phyloP scores from a whole-genome alignment of 345 rosid genomes.

The Salix dunnii region DNA sequence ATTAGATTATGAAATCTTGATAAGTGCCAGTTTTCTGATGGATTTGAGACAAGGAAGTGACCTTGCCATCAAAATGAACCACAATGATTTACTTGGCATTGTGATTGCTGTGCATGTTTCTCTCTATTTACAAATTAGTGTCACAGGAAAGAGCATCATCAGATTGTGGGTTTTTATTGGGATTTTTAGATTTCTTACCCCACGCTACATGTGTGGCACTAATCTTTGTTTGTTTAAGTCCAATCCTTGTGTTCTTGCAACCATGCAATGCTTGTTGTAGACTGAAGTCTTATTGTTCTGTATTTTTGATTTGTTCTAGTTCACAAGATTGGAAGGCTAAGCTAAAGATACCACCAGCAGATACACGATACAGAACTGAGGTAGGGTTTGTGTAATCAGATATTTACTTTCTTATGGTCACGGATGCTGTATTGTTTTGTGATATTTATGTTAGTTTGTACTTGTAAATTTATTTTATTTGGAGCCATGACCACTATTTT shows the following conservation, averaged over 20 bases:
- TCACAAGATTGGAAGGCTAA: conserved; percentile 89
- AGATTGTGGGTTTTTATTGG: not conserved
- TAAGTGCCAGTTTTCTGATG: not conserved
- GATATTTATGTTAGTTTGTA: not conserved
- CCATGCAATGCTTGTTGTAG: not conserved
- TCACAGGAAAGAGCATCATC: not conserved
- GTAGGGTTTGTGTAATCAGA: conserved; percentile 34
- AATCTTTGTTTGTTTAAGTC: not conserved
- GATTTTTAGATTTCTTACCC: not conserved
- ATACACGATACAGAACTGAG: conserved; percentile 82
- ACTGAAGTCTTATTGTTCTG: not conserved
- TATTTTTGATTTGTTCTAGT: conserved; percentile 26
- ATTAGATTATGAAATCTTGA: not conserved
- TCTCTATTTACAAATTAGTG: not conserved
- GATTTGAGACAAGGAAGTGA: not conserved
- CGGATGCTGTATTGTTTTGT: not conserved
- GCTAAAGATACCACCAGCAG: conserved; percentile 67
- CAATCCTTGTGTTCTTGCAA: not conserved
- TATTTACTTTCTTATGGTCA: not conserved
- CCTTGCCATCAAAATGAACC: not conserved
- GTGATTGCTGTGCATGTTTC: not conserved
- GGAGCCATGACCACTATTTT: not conserved
- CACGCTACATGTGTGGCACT: not conserved
- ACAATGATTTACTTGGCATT: not conserved
- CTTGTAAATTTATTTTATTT: not conserved